phyloP scores from a whole-genome alignment of 2,329 filamentous ascomycete species.

The Fusarium liriodendri region DNA sequence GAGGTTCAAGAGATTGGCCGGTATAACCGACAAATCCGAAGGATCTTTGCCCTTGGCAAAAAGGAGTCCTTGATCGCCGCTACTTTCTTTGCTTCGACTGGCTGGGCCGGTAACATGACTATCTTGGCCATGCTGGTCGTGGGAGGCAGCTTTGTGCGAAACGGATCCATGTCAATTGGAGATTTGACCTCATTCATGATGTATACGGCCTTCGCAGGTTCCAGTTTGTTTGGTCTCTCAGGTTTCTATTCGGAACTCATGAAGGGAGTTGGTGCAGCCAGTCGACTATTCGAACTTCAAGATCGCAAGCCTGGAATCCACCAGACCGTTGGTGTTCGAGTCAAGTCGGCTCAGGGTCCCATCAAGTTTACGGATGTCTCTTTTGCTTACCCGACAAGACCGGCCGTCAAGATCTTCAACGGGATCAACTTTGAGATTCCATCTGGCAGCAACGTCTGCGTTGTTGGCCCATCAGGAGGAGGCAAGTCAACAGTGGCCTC shows the following conservation, averaged over 20 bases:
- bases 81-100: conserved; percentile 87
- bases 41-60: conserved; percentile 90
- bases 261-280: conserved; percentile 99
- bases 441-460: conserved; percentile 92
- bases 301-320: conserved; percentile 88
- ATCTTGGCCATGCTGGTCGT: conserved; percentile 91
- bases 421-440: conserved; percentile 91
- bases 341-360: conserved; percentile 85
- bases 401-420: conserved; percentile 91
- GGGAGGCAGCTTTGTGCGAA: conserved; percentile 89
- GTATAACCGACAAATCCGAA: conserved; percentile 92
- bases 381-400: conserved; percentile 94
- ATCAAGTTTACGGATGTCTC: conserved; percentile 89
- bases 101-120: conserved; percentile 96
- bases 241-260: conserved; percentile 98
- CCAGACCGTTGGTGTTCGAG: conserved; percentile 83
- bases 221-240: conserved; percentile 91
- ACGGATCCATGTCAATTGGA: conserved; percentile 87
- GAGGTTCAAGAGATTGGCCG: conserved; percentile 90
- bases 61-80: conserved; percentile 89
- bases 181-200: conserved; percentile 97
- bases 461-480: conserved; percentile 95
- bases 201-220: conserved; percentile 90
- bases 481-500: conserved; percentile 96
- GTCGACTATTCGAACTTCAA: conserved; percentile 93